These are phyloP conservation scores for Nicotiana attenuata DNA, from an alignment of 257 asterid species.

Conservation along the genomic window DNA sequence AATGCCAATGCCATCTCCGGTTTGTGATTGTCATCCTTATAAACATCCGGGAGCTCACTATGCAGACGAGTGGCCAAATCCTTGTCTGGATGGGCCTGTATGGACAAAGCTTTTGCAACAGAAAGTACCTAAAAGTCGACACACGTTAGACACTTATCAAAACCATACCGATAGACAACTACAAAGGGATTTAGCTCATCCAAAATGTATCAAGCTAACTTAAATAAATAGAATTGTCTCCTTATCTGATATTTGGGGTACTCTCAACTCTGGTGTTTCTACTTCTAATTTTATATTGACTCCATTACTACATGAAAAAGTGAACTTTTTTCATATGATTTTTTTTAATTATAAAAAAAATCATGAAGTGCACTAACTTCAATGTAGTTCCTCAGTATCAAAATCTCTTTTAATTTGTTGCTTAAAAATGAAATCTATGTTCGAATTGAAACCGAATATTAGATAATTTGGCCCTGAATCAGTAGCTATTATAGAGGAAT, in stretches of 20 bases:
- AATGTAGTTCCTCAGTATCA: neutral
- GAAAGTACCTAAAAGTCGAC: conserved; percentile 59
- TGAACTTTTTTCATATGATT: neutral
- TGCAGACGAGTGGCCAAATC: conserved; percentile 68
- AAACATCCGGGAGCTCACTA: conserved; percentile 52
- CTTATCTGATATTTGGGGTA: neutral
- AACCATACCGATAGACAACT: neutral
- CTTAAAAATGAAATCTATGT: neutral
- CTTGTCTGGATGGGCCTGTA: conserved; percentile 97
- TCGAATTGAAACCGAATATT: neutral
- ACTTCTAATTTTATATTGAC: neutral
- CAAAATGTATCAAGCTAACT: neutral
- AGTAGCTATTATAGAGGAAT: neutral
- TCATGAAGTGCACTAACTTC: neutral
- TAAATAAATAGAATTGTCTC: neutral
- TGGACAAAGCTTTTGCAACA: conserved; percentile 80
- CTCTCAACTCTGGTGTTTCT: neutral
- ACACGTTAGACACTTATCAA: neutral
- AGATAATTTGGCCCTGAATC: neutral
- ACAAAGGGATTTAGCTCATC: neutral
- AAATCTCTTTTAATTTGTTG: too few species aligned
- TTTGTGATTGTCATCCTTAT: conserved; percentile 94
- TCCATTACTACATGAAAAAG: neutral
- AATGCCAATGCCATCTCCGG: conserved; percentile 98
- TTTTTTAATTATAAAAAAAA: neutral